These are phyloP conservation scores for Sporothrix mexicana DNA, from an alignment of 2,329 filamentous ascomycete species.

Conservation along the genomic window DNA sequence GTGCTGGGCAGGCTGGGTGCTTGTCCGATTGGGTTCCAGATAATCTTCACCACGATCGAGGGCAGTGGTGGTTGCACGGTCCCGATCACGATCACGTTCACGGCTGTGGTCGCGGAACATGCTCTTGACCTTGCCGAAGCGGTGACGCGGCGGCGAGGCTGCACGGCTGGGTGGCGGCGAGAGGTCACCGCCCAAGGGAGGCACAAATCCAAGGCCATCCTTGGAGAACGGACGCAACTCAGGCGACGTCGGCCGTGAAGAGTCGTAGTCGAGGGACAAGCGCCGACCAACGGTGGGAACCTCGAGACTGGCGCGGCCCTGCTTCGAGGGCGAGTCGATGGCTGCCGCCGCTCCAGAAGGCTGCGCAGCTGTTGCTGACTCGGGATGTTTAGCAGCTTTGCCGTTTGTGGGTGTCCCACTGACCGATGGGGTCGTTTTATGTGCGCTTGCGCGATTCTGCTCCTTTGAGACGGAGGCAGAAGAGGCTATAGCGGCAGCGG, in stretches of 20 bases:
- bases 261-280: conserved; percentile 53
- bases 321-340: conserved; percentile 31
- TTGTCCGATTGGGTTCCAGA: not conserved
- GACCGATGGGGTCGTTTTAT: not conserved
- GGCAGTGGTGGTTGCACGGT: conserved; percentile 4
- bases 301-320: conserved; percentile 55
- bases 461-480: not conserved
- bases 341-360: too few species aligned
- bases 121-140: conserved; percentile 60
- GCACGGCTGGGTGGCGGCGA: conserved; percentile 68
- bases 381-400: not conserved
- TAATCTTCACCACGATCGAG: conserved; percentile 11
- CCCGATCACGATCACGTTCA: conserved; percentile 44
- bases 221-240: conserved; percentile 53
- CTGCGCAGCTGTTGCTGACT: not conserved
- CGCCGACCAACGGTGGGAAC: conserved; percentile 49
- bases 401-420: not conserved
- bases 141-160: conserved; percentile 67
- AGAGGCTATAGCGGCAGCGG: conserved; percentile 12
- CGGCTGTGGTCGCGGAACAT: conserved; percentile 62
- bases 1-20: not conserved
- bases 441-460: not conserved
- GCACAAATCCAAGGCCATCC: conserved; percentile 56
- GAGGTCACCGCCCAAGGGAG: conserved; percentile 65
- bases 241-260: conserved; percentile 59